Evolutionary conservation across 1,139 yeast species (phyloP), one percentile per base, ranked within the genome.

Genomic region (Hansenula lynferdii): DNA sequence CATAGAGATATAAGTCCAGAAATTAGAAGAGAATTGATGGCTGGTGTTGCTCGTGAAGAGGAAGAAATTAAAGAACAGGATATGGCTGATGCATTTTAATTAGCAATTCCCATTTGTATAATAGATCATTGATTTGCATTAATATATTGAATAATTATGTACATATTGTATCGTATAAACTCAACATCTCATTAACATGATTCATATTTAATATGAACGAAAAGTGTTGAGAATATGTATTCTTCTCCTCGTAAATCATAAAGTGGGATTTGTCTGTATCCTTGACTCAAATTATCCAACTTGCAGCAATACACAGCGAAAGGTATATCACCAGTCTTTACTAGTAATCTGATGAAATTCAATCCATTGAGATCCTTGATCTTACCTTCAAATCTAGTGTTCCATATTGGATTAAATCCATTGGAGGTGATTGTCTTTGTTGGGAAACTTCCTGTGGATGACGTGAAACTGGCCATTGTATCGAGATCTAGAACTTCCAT

Each of bases 1-100:
- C 99, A 92, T 58, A 84, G 73, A 48, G 83, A 81, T 23, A 85
- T 92, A 46, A 94, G 97, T 3, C 95, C 96, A 3, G 98, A 90
- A 60, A 87, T 92, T 42, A 77, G 98, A 64, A 79, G 97, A 54
- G 98, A 94, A 60, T 70, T 92, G 48, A 65, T 85, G 48, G 95
- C 96, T 22, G 97, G 98, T 40, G 67, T 67, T 47, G 70, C 75
- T 27, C 66, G 80, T 53, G 71, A 62, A 9, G 30, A 18, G 6
- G 42, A 39, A 8, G 38, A 45, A 22, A 51, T 51, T 31, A 46
- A 46, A n/a, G 58, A 53, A 31, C 42, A 47, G 18, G 35, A 38
- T 10, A 53, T 53, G 56, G 44, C 47, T 36, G 57, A 53, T 39
- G 47, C 45, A 2, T 53, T 53, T 34, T 51, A 38, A 41, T 18